phyloP scores from a whole-genome alignment of 2,329 filamentous ascomycete genomes.

The Verruconis gallopava region DNA sequence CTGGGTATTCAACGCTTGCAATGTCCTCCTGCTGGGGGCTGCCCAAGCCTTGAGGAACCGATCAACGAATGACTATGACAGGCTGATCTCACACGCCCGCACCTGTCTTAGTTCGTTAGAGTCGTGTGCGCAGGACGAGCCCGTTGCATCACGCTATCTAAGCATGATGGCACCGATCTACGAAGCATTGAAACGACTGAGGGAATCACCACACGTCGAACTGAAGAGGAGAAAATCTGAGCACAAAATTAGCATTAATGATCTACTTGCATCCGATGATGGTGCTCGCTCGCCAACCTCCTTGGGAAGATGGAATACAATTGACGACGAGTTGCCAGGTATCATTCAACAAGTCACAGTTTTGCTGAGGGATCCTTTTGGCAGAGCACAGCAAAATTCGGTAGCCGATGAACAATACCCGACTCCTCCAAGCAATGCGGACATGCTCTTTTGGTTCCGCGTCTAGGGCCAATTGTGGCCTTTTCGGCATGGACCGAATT shows the following conservation, averaged over 20 bases:
- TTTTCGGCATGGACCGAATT: too few species aligned
- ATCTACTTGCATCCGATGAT: neutral
- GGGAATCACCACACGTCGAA: neutral
- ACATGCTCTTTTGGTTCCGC: neutral
- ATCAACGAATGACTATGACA: neutral
- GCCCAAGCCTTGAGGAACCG: neutral
- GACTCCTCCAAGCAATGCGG: neutral
- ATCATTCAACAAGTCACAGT: neutral
- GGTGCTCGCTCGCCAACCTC: neutral
- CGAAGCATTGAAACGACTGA: neutral
- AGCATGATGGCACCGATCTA: conserved; percentile 1
- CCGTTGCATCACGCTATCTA: neutral
- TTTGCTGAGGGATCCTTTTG: conserved; percentile 7
- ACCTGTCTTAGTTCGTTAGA: neutral
- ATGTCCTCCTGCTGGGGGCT: conserved; percentile 1
- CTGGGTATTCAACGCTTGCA: neutral
- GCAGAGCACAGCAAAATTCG: neutral
- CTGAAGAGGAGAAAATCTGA: neutral
- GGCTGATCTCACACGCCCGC: neutral
- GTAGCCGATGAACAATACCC: neutral
- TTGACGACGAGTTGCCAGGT: neutral
- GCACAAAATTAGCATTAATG: conserved; percentile 2
- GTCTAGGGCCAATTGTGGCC: too few species aligned
- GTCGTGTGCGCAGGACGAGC: neutral
- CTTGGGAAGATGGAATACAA: neutral